Evolutionary conservation across 768 basidiomycete species (phyloP).

Genomic region (Ephemerocybe angulata): DNA sequence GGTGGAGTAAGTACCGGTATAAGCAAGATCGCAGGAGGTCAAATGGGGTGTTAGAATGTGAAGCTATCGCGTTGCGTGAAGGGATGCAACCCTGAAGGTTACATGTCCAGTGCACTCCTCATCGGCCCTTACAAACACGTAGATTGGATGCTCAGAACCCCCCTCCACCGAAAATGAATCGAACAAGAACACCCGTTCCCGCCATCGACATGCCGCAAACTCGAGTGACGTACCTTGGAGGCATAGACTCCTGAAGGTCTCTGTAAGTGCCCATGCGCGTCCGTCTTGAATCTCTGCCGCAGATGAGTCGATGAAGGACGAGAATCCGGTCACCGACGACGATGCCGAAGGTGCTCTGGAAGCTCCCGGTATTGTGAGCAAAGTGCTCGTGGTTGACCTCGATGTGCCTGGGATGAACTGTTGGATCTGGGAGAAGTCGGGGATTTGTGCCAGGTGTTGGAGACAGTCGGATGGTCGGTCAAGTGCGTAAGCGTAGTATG

Average conservation of each 20-base stretch:
- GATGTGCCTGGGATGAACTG: constrained; percentile 48
- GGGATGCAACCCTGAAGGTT: too few relatives aligned
- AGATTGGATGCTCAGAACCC: too few relatives aligned
- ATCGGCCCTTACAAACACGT: too few relatives aligned
- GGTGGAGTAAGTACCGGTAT: too few relatives aligned
- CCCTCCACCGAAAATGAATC: too few relatives aligned
- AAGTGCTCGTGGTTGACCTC: constrained; percentile 30
- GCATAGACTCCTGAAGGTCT: constrained; percentile 73
- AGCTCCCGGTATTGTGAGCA: constrained; percentile 26
- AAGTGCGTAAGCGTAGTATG: constrained; percentile 79
- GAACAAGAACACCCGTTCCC: too few relatives aligned
- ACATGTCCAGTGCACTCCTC: too few relatives aligned
- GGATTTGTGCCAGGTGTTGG: constrained; percentile 50
- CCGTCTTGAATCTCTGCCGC: constrained; percentile 63
- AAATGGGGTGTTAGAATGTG: too few relatives aligned
- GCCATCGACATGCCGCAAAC: not conserved
- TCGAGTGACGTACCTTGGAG: constrained; percentile 70
- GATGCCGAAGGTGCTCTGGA: constrained; percentile 37
- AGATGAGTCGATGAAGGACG: constrained; percentile 37
- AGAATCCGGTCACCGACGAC: constrained; percentile 44
- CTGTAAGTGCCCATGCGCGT: constrained; percentile 66
- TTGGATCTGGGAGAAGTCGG: constrained; percentile 51
- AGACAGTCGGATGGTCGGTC: constrained; percentile 65
- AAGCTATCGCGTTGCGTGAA: too few relatives aligned
- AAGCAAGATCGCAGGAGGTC: too few relatives aligned